A percentile compares a stretch with the other conserved stretches of the same genome.
Evolutionary conservation across 306 rosid species (phyloP).

Genomic region (Prunus mume): DNA sequence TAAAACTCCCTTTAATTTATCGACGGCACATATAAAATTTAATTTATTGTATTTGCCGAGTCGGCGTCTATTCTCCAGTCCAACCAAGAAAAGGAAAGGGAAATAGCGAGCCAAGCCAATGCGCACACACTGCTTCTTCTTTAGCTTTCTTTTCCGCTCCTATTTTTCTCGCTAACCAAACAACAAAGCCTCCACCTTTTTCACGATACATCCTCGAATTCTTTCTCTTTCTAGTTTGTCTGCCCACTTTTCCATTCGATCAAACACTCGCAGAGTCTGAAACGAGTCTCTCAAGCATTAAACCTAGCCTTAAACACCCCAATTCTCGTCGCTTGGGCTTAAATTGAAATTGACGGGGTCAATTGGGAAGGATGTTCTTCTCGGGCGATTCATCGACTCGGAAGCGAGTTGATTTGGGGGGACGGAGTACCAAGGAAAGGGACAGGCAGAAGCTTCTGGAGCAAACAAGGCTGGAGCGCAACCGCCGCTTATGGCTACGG

Average conservation of each 20-base stretch:
- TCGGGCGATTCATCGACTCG: constrained; percentile 90
- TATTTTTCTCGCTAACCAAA: background rate
- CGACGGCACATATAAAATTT: no score
- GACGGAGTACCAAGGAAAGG: constrained; percentile 85
- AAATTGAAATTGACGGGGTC: constrained; percentile 23
- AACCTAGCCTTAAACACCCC: background rate
- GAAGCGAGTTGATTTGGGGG: constrained; percentile 95
- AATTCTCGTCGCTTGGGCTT: constrained; percentile 18
- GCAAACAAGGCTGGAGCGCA: constrained; percentile 84
- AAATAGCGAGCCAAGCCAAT: background rate
- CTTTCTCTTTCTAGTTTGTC: background rate
- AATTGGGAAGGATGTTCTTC: constrained; percentile 59
- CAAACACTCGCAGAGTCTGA: background rate
- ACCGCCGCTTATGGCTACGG: constrained; percentile 58
- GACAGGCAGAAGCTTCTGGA: constrained; percentile 88
- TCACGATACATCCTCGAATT: background rate
- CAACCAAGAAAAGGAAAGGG: background rate
- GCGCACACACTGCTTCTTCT: background rate
- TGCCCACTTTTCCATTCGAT: background rate
- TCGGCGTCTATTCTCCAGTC: background rate
- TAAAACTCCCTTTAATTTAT: no score
- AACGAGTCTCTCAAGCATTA: background rate
- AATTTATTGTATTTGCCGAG: background rate
- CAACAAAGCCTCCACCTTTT: background rate
- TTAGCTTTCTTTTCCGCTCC: background rate